These are phyloP conservation scores for Symbiodinium natans DNA, from an alignment of 73 alveolate genomes.

Conservation along the genomic window DNA sequence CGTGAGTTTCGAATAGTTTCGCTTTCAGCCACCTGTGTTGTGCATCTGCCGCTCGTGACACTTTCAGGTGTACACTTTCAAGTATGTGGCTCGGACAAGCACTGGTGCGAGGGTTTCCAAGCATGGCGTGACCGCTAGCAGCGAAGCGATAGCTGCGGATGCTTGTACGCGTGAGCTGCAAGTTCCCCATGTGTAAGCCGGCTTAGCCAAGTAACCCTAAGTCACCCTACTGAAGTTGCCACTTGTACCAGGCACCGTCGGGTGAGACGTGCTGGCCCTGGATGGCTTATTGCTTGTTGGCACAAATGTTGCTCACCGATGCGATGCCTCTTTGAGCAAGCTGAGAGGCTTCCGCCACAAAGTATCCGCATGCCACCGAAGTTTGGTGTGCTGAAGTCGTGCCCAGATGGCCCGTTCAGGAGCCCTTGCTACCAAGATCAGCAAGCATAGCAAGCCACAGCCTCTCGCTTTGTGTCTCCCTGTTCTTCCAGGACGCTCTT, in stretches of 20 bases:
- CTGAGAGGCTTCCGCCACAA: constrained; percentile 34
- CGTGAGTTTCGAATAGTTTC: no score
- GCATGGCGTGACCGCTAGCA: no score
- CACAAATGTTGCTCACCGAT: no score
- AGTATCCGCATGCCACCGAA: constrained; percentile 80
- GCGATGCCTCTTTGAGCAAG: not conserved
- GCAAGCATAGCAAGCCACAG: no score
- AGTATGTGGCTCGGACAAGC: constrained; percentile 21
- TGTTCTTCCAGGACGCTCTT: constrained; percentile 15
- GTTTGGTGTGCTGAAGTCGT: constrained; percentile 44
- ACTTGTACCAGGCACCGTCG: not conserved
- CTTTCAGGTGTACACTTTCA: constrained; percentile 62
- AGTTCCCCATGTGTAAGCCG: no score
- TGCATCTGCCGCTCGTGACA: no score
- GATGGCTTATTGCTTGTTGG: no score
- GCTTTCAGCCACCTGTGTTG: no score
- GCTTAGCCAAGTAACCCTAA: no score
- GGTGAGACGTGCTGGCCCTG: not conserved
- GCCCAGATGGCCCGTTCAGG: constrained; percentile 93
- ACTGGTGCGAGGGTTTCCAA: no score
- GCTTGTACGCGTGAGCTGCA: not conserved
- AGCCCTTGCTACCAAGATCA: not conserved
- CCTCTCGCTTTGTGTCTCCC: not conserved
- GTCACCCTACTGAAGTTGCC: no score
- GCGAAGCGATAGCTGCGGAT: no score